Evolutionary conservation across 2,329 filamentous ascomycete species (phyloP).

Genomic region (Aspergillaceae sp.): DNA sequence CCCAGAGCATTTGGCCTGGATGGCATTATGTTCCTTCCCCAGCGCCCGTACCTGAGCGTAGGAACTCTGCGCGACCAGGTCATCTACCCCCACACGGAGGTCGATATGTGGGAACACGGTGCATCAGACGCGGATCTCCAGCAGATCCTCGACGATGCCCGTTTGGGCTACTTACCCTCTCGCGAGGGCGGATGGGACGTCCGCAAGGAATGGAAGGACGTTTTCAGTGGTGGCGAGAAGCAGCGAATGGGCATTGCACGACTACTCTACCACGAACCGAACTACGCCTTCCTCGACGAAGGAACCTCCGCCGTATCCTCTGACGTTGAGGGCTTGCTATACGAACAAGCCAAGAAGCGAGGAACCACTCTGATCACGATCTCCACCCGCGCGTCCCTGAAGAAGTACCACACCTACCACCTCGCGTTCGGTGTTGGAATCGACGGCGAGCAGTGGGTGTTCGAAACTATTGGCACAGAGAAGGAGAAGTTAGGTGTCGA

Average conservation of each 20-base stretch:
- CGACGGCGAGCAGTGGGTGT: slow-evolving; percentile 78
- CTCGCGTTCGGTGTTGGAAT: slow-evolving; percentile 75
- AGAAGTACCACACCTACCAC: slow-evolving; percentile 91
- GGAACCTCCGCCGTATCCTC: slow-evolving; percentile 89
- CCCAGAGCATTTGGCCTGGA: slow-evolving; percentile 73
- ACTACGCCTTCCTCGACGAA: slow-evolving; percentile 91
- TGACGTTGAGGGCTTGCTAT: slow-evolving; percentile 88
- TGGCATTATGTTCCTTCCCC: slow-evolving; percentile 97
- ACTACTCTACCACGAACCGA: slow-evolving; percentile 86
- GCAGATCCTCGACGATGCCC: slow-evolving; percentile 69
- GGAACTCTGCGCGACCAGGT: slow-evolving; percentile 94
- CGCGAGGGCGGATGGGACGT: slow-evolving; percentile 96
- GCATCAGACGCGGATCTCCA: slow-evolving; percentile 71
- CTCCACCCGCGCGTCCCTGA: slow-evolving; percentile 84
- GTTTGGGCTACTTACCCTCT: slow-evolving; percentile 78
- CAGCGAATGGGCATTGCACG: slow-evolving; percentile 88
- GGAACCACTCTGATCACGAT: slow-evolving; percentile 96
- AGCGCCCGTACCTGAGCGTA: slow-evolving; percentile 83
- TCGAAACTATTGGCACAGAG: slow-evolving; percentile 87
- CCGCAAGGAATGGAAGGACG: slow-evolving; percentile 96
- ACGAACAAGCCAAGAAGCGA: slow-evolving; percentile 84
- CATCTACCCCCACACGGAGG: slow-evolving; percentile 90
- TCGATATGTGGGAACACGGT: slow-evolving; percentile 80
- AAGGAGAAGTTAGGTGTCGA: slow-evolving; percentile 89
- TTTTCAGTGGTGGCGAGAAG: slow-evolving; percentile 95